A percentile compares a stretch with the other conserved stretches of the same genome.
phyloP scores from a whole-genome alignment of 306 rosid genomes.

The Delonix regia region DNA sequence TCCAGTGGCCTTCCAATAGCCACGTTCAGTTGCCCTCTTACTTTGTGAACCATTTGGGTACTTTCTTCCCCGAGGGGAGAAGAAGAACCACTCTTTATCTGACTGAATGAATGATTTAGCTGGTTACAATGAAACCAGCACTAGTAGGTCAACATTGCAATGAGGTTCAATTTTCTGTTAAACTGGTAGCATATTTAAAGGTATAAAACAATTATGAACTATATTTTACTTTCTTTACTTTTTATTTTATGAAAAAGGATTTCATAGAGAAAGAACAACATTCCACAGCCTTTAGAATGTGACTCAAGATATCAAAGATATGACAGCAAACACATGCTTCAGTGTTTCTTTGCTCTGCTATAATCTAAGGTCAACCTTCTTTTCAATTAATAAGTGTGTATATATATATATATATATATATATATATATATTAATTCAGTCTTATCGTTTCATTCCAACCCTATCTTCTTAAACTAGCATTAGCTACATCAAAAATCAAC shows the following conservation, averaged over 20 bases:
- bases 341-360: conserved; percentile 17
- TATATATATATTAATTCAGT: background rate
- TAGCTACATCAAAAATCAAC: background rate
- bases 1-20: conserved; percentile 98
- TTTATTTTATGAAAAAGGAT: background rate
- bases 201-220: background rate
- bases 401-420: background rate
- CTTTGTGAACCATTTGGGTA: conserved; percentile 95
- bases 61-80: conserved; percentile 91
- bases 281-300: background rate
- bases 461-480: background rate
- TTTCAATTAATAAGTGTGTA: background rate
- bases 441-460: background rate
- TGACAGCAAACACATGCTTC: background rate
- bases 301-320: background rate
- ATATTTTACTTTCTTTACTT: background rate
- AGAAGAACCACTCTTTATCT: conserved; percentile 94
- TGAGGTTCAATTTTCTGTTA: background rate
- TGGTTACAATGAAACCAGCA: conserved; percentile 49
- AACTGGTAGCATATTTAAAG: background rate
- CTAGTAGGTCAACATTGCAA: conserved; percentile 18
- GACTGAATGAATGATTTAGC: conserved; percentile 75
- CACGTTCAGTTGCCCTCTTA: conserved; percentile 83
- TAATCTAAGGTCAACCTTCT: background rate
- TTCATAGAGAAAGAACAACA: conserved; percentile 5